These are phyloP conservation scores for Metschnikowia aberdeeniae DNA, from an alignment of 805 yeast species.

Conservation along the genomic window DNA sequence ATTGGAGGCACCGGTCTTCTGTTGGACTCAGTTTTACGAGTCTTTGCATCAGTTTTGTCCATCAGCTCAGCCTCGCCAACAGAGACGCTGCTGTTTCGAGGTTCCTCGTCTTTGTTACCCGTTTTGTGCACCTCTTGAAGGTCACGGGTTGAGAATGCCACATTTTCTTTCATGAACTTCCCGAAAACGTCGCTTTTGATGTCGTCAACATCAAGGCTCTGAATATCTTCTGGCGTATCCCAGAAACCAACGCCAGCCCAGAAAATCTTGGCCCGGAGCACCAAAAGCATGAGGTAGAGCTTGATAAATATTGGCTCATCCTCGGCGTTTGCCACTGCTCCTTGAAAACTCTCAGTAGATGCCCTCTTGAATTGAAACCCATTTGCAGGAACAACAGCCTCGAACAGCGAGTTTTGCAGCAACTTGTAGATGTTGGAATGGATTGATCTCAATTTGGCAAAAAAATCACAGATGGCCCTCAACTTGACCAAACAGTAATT, in stretches of 20 bases:
- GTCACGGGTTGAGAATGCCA: slow-evolving; percentile 9
- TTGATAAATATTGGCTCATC: slow-evolving; percentile 37
- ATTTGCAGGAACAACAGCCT: slow-evolving; percentile 21
- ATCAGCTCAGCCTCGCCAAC: neutral
- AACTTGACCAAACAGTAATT: slow-evolving; percentile 75
- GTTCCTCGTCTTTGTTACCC: neutral
- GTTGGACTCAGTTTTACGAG: neutral
- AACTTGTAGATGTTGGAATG: slow-evolving; percentile 54
- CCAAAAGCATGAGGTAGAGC: slow-evolving; percentile 49
- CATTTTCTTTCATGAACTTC: slow-evolving; percentile 13
- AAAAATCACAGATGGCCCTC: slow-evolving; percentile 78
- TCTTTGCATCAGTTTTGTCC: neutral
- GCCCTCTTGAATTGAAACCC: slow-evolving; percentile 27
- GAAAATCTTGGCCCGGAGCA: slow-evolving; percentile 67
- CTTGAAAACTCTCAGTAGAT: slow-evolving; percentile 8
- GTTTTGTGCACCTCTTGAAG: slow-evolving; percentile 1
- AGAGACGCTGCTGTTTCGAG: too few species aligned
- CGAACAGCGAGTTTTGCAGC: slow-evolving; percentile 29
- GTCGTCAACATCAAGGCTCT: slow-evolving; percentile 19
- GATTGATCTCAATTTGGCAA: slow-evolving; percentile 69
- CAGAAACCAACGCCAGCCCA: slow-evolving; percentile 84
- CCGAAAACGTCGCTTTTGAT: slow-evolving; percentile 11
- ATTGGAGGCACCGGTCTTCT: too few species aligned
- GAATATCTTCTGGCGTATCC: slow-evolving; percentile 46
- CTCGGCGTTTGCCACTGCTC: slow-evolving; percentile 8